These are phyloP conservation scores for Schoenoplectus triqueter DNA, from an alignment of 202 grass and related monocot genomes.

Conservation along the genomic window DNA sequence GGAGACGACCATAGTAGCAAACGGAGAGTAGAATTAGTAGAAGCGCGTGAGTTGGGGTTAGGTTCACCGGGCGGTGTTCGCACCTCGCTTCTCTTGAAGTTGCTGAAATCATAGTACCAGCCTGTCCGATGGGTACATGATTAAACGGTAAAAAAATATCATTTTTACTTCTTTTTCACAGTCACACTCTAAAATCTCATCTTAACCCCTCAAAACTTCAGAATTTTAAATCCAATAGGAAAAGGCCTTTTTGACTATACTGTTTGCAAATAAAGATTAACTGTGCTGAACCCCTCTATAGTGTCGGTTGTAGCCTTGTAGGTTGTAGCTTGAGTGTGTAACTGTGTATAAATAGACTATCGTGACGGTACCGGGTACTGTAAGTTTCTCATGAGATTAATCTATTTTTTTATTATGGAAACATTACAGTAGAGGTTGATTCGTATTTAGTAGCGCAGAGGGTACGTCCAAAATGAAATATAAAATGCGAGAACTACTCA, in stretches of 20 bases:
- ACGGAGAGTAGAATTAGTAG: background rate
- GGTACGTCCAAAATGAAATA: too few species aligned
- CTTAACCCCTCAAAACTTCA: conserved; percentile 17
- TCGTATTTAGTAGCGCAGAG: too few species aligned
- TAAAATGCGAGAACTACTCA: too few species aligned
- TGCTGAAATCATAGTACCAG: conserved; percentile 47
- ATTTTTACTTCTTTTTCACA: conserved; percentile 36
- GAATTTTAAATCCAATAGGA: background rate
- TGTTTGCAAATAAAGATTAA: too few species aligned
- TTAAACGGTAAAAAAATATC: conserved; percentile 42
- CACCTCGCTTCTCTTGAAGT: conserved; percentile 39
- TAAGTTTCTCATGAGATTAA: background rate
- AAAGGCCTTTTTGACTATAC: background rate
- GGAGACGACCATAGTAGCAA: background rate
- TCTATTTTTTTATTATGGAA: background rate
- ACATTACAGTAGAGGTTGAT: background rate
- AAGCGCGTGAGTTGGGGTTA: conserved; percentile 20
- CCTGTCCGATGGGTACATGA: conserved; percentile 41
- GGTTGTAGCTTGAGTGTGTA: too few species aligned
- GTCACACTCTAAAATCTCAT: conserved; percentile 1
- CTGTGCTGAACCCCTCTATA: too few species aligned
- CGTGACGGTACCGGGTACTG: too few species aligned
- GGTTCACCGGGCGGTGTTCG: conserved; percentile 33
- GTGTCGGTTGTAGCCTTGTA: too few species aligned
- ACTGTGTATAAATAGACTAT: too few species aligned